These are phyloP conservation scores for Symbiodinium pilosum DNA, from an alignment of 73 alveolate genomes.

Conservation along the genomic window DNA sequence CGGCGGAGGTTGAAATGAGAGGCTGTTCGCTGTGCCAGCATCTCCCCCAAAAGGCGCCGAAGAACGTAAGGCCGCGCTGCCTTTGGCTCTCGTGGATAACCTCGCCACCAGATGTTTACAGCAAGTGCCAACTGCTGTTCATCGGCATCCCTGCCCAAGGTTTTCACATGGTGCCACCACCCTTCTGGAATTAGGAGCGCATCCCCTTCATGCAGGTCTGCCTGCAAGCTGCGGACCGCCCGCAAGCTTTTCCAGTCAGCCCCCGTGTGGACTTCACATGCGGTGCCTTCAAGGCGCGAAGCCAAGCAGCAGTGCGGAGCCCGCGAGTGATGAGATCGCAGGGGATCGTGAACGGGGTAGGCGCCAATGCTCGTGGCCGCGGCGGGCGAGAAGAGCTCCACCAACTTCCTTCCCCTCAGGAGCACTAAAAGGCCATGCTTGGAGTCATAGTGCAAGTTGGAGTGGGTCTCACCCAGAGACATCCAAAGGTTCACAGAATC, in stretches of 20 bases:
- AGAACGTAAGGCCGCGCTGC: slow-evolving; percentile 71
- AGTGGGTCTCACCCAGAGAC: slow-evolving; percentile 54
- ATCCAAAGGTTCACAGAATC: slow-evolving; percentile 66
- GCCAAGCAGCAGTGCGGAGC: slow-evolving; percentile 87
- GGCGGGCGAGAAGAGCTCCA: slow-evolving; percentile 74
- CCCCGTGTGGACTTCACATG: slow-evolving; percentile 15
- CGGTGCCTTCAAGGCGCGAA: neutral
- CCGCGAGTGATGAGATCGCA: slow-evolving; percentile 88
- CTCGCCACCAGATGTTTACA: slow-evolving; percentile 87
- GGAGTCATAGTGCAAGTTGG: slow-evolving; percentile 92
- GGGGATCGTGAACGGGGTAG: slow-evolving; percentile 54
- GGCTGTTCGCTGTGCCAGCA: slow-evolving; percentile 56
- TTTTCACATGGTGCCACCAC: slow-evolving; percentile 94
- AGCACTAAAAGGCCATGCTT: slow-evolving; percentile 58
- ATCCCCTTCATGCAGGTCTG: slow-evolving; percentile 32
- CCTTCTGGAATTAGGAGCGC: slow-evolving; percentile 88
- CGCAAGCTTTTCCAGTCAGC: slow-evolving; percentile 45
- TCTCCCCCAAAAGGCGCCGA: slow-evolving; percentile 72
- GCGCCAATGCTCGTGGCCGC: slow-evolving; percentile 39
- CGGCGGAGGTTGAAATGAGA: slow-evolving; percentile 7
- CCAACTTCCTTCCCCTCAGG: slow-evolving; percentile 48
- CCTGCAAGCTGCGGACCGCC: slow-evolving; percentile 44
- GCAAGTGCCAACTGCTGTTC: slow-evolving; percentile 45
- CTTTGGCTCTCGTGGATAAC: slow-evolving; percentile 53
- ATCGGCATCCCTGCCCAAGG: neutral